These are phyloP conservation scores for Podospora comata DNA, from an alignment of 495 filamentous ascomycete genomes.

Conservation along the genomic window DNA sequence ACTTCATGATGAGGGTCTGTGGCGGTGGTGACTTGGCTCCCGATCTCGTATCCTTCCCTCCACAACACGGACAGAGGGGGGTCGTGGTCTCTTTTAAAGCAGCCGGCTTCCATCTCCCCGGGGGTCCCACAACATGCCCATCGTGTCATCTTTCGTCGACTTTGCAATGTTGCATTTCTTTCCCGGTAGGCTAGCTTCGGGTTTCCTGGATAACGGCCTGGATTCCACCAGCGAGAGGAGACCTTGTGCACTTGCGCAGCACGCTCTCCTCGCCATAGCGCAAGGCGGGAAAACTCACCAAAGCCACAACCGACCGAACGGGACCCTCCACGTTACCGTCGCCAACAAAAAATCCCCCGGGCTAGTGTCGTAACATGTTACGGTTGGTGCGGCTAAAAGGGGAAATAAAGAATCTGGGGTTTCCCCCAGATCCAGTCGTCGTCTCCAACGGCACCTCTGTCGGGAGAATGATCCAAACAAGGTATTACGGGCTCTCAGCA, in stretches of 20 bases:
- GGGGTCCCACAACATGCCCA: background rate
- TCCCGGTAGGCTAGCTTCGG: background rate
- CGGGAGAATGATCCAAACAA: background rate
- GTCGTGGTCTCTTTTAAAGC: background rate
- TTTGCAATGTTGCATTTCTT: background rate
- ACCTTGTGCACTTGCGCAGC: background rate
- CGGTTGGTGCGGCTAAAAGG: constrained; percentile 5
- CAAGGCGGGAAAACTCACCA: background rate
- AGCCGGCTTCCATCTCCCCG: background rate
- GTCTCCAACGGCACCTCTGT: background rate
- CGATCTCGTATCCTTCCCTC: background rate
- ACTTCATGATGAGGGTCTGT: constrained; percentile 7
- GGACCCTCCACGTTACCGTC: background rate
- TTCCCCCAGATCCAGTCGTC: background rate
- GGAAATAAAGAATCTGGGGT: background rate
- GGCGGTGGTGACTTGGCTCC: background rate
- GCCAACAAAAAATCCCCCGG: background rate
- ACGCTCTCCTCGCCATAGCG: background rate
- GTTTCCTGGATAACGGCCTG: background rate
- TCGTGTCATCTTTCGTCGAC: background rate
- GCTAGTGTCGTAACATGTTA: background rate
- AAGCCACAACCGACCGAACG: background rate
- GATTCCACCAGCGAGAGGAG: background rate
- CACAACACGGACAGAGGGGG: background rate
- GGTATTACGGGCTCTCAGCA: background rate